Evolutionary conservation across 2,329 filamentous ascomycete species (phyloP).

Genomic region (Eutypella sp.): DNA sequence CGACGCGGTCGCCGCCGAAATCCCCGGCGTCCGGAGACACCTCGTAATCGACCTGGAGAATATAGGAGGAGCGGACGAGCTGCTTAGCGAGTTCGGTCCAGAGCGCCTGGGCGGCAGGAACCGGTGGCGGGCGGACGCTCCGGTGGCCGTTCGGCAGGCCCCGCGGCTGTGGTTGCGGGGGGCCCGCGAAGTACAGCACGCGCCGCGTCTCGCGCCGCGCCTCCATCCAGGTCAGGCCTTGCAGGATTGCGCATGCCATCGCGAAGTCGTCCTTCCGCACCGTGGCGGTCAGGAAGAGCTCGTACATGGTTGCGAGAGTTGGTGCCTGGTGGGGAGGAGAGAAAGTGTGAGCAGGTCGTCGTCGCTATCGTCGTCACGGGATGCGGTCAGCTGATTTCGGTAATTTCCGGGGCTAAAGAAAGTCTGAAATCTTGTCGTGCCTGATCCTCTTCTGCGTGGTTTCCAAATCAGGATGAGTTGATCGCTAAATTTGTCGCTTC

Average conservation of each 20-base stretch:
- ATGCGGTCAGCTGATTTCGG: too few species aligned
- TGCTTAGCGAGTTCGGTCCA: constrained; percentile 54
- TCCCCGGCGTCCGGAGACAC: constrained; percentile 43
- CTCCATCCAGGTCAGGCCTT: constrained; percentile 53
- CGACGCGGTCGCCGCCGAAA: constrained; percentile 33
- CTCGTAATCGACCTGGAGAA: constrained; percentile 52
- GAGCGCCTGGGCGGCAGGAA: constrained; percentile 7
- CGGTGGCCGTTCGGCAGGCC: constrained; percentile 41
- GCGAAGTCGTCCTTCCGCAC: constrained; percentile 46
- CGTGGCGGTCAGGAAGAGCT: constrained; percentile 53
- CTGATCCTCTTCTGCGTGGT: too few species aligned
- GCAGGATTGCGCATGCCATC: constrained; percentile 47
- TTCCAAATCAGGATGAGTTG: too few species aligned
- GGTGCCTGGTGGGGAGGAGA: too few species aligned
- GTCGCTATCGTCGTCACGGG: too few species aligned
- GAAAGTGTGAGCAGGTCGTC: too few species aligned
- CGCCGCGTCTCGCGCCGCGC: constrained; percentile 45
- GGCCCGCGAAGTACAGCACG: constrained; percentile 50
- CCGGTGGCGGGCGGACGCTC: constrained; percentile 9
- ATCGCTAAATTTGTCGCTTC: too few species aligned
- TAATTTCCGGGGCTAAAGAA: too few species aligned
- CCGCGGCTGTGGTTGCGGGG: constrained; percentile 36
- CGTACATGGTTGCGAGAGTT: constrained; percentile 53
- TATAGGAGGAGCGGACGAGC: constrained; percentile 51
- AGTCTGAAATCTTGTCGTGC: too few species aligned